Evolutionary conservation across 306 rosid genomes (phyloP), one percentile per base, ranked within the genome.

Genomic region (Oxytropis ochrocephala): DNA sequence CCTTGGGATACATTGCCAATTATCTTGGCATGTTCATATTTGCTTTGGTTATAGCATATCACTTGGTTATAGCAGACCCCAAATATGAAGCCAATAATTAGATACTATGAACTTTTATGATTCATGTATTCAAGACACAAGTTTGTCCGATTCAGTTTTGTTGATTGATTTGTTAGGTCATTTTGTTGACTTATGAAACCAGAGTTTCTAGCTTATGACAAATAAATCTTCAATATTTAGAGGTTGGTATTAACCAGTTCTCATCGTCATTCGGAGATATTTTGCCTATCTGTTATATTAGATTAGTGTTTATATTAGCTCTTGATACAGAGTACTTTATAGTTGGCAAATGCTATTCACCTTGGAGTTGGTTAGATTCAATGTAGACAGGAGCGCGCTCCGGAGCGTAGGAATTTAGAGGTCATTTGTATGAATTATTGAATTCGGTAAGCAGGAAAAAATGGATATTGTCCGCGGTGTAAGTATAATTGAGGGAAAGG

Each of bases 21-120:
- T 65, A 12, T 80, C 81, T 80, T 44, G 84, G 84, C 81, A 72
- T 80, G 52, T 57, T 80, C 68, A 71, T 75, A 66, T 80, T 80
- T 65, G 84, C 39, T 9, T 52, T 80, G 81, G 75, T 80, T 17
- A 66, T 75, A 75, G 54, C 77, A 35, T 75, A 80, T 55, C 78
- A 80, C 49, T 33, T 70, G 33, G 84, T 80, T 49, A 49, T 29
- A 7, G 75, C 75, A 0, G 75, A 80, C 67, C 78, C 84, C 5
- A 80, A 75, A 65, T 75, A 80, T 75, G 81, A 80, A 52, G 49
- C 63, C 49, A 71, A 10, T 60, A 71, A 10, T 60, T 80, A 75
- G 75, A 56, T 33, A n/a, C 32, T 56, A 57, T 19, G 18, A 64
- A 41, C 33, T 41, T 70, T 65, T 24, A 29, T 56, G 2, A 50